Conservation (phyloP, 768 basidiomycete genomes). For the Kwoniella pini region DNA sequence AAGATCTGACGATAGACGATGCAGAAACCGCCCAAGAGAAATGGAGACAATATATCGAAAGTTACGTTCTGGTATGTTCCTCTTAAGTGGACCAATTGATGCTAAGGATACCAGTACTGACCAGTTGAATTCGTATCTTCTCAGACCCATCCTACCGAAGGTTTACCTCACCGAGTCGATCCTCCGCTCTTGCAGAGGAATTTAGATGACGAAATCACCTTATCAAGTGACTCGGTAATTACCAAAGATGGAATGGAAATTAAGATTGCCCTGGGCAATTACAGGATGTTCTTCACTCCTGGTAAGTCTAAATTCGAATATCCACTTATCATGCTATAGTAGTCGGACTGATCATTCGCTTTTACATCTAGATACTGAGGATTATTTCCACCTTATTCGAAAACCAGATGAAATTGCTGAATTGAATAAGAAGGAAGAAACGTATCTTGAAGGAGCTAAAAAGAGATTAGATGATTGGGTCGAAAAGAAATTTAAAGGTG, state of each 20-base stretch:
- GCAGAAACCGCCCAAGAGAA: slow-evolving; percentile 55
- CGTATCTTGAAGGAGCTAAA: slow-evolving; percentile 8
- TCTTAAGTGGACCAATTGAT: no score
- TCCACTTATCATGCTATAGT: no score
- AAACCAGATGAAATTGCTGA: slow-evolving; percentile 19
- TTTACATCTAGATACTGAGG: slow-evolving; percentile 35
- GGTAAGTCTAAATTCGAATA: slow-evolving; percentile 45
- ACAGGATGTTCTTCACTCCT: slow-evolving; percentile 54
- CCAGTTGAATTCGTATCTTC: no score
- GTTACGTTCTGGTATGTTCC: slow-evolving; percentile 55
- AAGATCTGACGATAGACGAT: slow-evolving; percentile 58
- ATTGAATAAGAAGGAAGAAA: slow-evolving; percentile 11
- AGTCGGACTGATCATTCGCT: no score
- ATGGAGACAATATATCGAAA: slow-evolving; percentile 58
- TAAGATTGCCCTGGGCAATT: slow-evolving; percentile 51
- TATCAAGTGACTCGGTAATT: slow-evolving; percentile 19
- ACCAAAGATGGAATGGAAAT: slow-evolving; percentile 47
- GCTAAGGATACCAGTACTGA: no score
- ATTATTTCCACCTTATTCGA: slow-evolving; percentile 46
- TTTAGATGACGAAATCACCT: slow-evolving; percentile 26
- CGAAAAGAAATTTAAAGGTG: slow-evolving; percentile 5
- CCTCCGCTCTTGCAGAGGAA: slow-evolving; percentile 55
- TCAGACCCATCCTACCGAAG: slow-evolving; percentile 57
- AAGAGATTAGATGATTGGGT: slow-evolving; percentile 30
- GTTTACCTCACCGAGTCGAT: slow-evolving; percentile 54